Evolutionary conservation across 108 stramenopile species (phyloP).

Genomic region (Cyclotella distinguenda): DNA sequence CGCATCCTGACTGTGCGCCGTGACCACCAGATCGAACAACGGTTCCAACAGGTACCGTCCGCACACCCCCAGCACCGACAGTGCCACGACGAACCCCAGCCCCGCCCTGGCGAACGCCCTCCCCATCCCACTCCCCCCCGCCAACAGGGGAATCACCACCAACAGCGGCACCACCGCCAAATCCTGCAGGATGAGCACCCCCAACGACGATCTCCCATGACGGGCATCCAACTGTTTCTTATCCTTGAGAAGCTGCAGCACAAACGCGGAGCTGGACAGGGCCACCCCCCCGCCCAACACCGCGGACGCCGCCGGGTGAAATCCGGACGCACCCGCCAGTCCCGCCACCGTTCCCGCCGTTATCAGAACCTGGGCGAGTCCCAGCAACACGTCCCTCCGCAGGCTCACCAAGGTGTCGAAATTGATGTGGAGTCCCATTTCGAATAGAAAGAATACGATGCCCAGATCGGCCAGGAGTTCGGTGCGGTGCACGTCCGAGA

Average conservation of each 20-base stretch:
- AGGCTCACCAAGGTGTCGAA: slow-evolving; percentile 82
- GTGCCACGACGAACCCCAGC: slow-evolving; percentile 76
- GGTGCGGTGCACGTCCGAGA: slow-evolving; percentile 73
- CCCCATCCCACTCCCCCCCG: slow-evolving; percentile 60
- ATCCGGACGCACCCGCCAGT: slow-evolving; percentile 51
- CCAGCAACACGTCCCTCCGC: slow-evolving; percentile 88
- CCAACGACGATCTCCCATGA: slow-evolving; percentile 89
- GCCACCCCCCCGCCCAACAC: slow-evolving; percentile 90
- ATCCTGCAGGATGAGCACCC: slow-evolving; percentile 90
- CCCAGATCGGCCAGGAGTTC: slow-evolving; percentile 92
- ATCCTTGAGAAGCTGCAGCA: slow-evolving; percentile 88
- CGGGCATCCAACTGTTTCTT: slow-evolving; percentile 79
- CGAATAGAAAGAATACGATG: slow-evolving; percentile 95
- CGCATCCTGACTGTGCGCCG: slow-evolving; percentile 79
- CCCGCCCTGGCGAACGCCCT: slow-evolving; percentile 75
- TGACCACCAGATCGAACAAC: slow-evolving; percentile 74
- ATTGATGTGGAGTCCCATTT: slow-evolving; percentile 94
- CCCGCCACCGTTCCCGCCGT: slow-evolving; percentile 70
- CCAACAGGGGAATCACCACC: slow-evolving; percentile 87
- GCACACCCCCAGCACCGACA: slow-evolving; percentile 65
- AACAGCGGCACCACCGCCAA: slow-evolving; percentile 92
- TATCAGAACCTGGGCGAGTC: slow-evolving; percentile 78
- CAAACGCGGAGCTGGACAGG: slow-evolving; percentile 91
- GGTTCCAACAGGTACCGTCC: slow-evolving; percentile 81
- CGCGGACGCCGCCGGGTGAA: slow-evolving; percentile 67